phyloP scores from a whole-genome alignment of 1,139 yeast species.

The Citeromyces hawaiiensis region DNA sequence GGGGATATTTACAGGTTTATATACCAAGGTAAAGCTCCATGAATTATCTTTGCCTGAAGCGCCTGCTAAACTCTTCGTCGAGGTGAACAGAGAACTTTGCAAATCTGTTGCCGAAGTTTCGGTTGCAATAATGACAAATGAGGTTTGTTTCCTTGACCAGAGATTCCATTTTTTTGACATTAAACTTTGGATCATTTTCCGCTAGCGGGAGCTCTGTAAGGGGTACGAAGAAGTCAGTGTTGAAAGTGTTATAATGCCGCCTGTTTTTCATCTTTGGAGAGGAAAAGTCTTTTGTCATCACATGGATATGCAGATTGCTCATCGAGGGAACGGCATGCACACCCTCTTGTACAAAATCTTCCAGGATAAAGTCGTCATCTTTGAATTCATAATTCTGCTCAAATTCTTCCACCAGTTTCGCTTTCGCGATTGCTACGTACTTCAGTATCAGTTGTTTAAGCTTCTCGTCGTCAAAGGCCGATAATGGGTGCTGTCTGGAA shows the following conservation, averaged over 20 bases:
- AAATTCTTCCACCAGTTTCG: conserved; percentile 24
- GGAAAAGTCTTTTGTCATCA: conserved; percentile 50
- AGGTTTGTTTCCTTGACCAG: conserved; percentile 25
- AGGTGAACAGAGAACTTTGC: conserved; percentile 35
- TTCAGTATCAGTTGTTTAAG: conserved; percentile 19
- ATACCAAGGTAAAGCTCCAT: conserved; percentile 22
- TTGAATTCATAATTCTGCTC: conserved; percentile 6
- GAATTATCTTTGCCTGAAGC: not conserved
- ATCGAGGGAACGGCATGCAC: conserved; percentile 64
- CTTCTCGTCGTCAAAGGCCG: conserved; percentile 27
- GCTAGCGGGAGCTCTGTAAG: conserved; percentile 28
- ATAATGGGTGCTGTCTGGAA: conserved; percentile 37
- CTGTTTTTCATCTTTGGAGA: conserved; percentile 43
- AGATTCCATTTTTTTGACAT: conserved; percentile 14
- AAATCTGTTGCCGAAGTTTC: conserved; percentile 32
- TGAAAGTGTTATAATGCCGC: conserved; percentile 63
- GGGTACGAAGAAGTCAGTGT: conserved; percentile 46
- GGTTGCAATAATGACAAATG: conserved; percentile 34
- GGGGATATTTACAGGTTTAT: conserved; percentile 21
- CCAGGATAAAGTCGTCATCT: conserved; percentile 13
- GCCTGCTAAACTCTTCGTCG: conserved; percentile 22
- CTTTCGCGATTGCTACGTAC: conserved; percentile 30
- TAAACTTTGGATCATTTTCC: conserved; percentile 8
- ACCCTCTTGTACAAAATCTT: conserved; percentile 39
- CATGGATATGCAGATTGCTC: conserved; percentile 59